These are phyloP conservation scores for Noccaea caerulescens DNA, from an alignment of 345 rosid genomes.

Conservation along the genomic window DNA sequence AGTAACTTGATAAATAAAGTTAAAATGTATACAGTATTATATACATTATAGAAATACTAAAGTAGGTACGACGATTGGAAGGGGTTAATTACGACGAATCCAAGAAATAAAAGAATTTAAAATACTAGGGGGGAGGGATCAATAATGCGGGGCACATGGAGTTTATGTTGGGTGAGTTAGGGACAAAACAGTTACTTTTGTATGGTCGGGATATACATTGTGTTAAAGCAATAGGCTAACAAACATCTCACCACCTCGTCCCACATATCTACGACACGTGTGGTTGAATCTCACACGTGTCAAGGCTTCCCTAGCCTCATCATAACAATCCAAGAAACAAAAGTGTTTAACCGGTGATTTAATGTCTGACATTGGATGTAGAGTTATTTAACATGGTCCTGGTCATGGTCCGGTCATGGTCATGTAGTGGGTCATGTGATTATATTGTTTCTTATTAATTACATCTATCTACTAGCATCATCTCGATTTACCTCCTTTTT, in stretches of 20 bases:
- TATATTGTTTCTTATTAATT: constrained; percentile 13
- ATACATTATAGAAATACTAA: constrained; percentile 5
- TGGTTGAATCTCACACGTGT: constrained; percentile 28
- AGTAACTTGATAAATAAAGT: constrained; percentile 1
- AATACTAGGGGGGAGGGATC: not conserved
- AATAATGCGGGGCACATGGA: constrained; percentile 43
- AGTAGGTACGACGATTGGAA: constrained; percentile 14
- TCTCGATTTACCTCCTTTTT: not conserved
- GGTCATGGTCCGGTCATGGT: constrained; percentile 27
- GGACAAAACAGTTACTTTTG: constrained; percentile 44
- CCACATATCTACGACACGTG: constrained; percentile 32
- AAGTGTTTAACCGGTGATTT: constrained; percentile 18
- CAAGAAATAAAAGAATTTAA: not conserved
- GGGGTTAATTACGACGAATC: constrained; percentile 23
- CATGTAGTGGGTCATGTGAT: constrained; percentile 31
- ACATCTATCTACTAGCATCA: not conserved
- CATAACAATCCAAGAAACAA: constrained; percentile 26
- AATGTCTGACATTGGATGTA: constrained; percentile 34
- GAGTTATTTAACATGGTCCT: constrained; percentile 32
- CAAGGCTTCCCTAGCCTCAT: constrained; percentile 13
- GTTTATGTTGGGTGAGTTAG: constrained; percentile 45
- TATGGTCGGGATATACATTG: constrained; percentile 34
- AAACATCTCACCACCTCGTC: constrained; percentile 30
- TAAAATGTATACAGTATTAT: not conserved
- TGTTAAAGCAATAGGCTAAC: constrained; percentile 29